phyloP scores from a whole-genome alignment of 768 basidiomycete genomes.

The Lanmaoa pseudosensibilis region DNA sequence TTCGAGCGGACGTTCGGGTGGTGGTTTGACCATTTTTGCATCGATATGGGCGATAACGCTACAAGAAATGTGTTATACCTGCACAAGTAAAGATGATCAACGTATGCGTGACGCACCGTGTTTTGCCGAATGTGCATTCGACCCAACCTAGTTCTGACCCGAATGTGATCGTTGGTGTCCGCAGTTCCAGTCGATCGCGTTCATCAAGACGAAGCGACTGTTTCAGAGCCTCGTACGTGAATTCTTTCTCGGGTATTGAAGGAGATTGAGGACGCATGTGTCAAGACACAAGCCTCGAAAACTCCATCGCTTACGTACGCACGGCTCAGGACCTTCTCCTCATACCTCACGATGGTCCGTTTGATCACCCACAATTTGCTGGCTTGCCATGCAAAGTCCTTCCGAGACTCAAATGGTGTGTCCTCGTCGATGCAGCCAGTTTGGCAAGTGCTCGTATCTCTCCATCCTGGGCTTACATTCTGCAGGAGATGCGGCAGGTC shows the following conservation, averaged over 20 bases:
- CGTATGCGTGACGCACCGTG: background rate
- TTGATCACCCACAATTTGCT: conserved; percentile 95
- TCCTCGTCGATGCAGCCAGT: conserved; percentile 76
- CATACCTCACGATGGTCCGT: conserved; percentile 64
- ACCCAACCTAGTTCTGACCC: conserved; percentile 25
- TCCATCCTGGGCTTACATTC: background rate
- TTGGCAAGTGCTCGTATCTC: conserved; percentile 49
- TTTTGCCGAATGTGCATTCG: conserved; percentile 23
- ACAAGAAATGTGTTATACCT: background rate
- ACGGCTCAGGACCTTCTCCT: background rate
- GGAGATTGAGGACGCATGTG: conserved; percentile 76
- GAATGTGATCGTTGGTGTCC: background rate
- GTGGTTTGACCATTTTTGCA: conserved; percentile 88
- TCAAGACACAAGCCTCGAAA: too few species aligned
- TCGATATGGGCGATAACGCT: conserved; percentile 89
- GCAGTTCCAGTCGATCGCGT: conserved; percentile 56
- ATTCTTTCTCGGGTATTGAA: conserved; percentile 87
- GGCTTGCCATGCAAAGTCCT: conserved; percentile 91
- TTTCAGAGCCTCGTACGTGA: conserved; percentile 74
- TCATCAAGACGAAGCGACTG: conserved; percentile 83
- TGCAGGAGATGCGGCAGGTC: conserved; percentile 48
- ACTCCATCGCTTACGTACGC: conserved; percentile 11
- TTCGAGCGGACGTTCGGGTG: conserved; percentile 87
- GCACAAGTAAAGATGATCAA: too few species aligned
- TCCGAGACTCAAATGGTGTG: conserved; percentile 88